Percentiles rank a stretch among this genome's conserved stretches.
Conservation (phyloP, 73 alveolate genomes). For the Tetrahymena borealis region DNA sequence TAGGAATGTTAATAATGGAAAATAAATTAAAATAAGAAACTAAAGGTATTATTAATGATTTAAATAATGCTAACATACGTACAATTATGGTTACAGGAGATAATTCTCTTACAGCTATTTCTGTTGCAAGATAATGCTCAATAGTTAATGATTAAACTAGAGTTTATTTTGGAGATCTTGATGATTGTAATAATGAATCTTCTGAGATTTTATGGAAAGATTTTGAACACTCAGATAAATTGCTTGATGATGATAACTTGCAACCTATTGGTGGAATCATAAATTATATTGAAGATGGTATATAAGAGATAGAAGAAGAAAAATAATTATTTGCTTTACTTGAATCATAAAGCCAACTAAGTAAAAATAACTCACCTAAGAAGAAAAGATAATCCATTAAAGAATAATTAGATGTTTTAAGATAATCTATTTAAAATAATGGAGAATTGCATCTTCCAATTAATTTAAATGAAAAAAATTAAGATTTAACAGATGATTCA, state of each 20-base stretch:
- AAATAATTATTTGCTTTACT: not conserved
- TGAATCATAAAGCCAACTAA: not conserved
- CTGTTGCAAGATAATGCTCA: constrained; percentile 65
- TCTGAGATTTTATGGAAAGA: constrained; percentile 4
- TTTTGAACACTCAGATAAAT: not conserved
- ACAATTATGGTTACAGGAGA: constrained; percentile 88
- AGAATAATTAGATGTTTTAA: not conserved
- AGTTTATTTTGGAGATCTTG: constrained; percentile 14
- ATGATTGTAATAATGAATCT: not conserved
- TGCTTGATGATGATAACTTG: not conserved
- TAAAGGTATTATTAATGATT: constrained; percentile 52
- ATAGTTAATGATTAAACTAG: not conserved
- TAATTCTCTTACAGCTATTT: constrained; percentile 69
- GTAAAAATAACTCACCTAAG: not conserved
- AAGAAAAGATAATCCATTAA: not conserved
- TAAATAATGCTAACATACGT: constrained; percentile 57
- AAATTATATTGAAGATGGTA: constrained; percentile 18
- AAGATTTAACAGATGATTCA: too few relatives aligned
- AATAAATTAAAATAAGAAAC: constrained; percentile 76
- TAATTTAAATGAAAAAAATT: not conserved
- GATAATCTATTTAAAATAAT: not conserved
- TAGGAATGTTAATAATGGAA: constrained; percentile 72
- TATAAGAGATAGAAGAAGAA: constrained; percentile 7
- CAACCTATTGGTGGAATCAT: constrained; percentile 3
- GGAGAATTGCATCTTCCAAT: not conserved